These are phyloP conservation scores for Yamadazyma tumulicola DNA, from an alignment of 805 yeast species.

Conservation along the genomic window DNA sequence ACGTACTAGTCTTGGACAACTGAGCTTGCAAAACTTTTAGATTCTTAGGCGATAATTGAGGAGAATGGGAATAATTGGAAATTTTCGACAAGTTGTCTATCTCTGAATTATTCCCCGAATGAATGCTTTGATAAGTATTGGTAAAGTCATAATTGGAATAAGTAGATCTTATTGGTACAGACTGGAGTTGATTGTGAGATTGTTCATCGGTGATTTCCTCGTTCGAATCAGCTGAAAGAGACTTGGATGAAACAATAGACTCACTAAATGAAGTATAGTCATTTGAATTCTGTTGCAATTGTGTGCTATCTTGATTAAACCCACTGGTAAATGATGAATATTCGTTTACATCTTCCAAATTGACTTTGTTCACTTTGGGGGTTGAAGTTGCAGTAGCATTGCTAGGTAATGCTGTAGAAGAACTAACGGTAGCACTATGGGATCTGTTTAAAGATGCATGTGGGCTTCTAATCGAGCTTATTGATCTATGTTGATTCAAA, in stretches of 20 bases:
- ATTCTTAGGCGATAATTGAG: conserved; percentile 1
- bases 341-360: conserved; percentile 13
- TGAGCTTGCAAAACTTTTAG: conserved; percentile 3
- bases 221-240: not conserved
- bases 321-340: conserved; percentile 35
- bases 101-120: not conserved
- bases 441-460: not conserved
- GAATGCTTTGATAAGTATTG: not conserved
- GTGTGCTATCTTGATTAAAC: conserved; percentile 20
- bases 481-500: conserved; percentile 5
- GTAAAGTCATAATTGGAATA: not conserved
- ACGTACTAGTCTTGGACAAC: conserved; percentile 20
- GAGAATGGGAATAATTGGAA: not conserved
- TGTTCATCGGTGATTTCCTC: not conserved
- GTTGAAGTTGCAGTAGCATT: conserved; percentile 37
- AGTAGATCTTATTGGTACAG: no score
- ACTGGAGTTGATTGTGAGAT: not conserved
- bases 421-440: not conserved
- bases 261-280: conserved; percentile 14
- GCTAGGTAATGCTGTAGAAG: not conserved
- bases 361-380: conserved; percentile 27
- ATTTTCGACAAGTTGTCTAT: not conserved
- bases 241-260: not conserved
- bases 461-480: not conserved
- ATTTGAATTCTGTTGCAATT: conserved; percentile 5